phyloP scores from a whole-genome alignment of 305 asterid species.

The Solanum hybrid region DNA sequence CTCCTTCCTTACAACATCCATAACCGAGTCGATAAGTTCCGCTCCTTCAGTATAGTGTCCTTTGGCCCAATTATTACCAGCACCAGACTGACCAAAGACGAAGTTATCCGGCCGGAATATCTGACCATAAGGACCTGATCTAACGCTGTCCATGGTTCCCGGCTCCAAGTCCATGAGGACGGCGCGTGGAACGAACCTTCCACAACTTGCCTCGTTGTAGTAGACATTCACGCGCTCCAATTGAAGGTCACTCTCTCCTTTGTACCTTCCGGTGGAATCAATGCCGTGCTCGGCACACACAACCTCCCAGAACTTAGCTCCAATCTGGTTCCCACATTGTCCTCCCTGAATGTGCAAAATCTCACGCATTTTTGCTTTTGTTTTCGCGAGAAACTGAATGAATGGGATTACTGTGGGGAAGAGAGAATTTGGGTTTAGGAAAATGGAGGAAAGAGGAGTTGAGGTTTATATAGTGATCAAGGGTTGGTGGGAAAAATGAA shows the following conservation, averaged over 20 bases:
- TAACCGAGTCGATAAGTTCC: conserved; percentile 28
- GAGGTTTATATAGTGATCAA: neutral
- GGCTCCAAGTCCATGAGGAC: conserved; percentile 64
- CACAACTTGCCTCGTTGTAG: conserved; percentile 56
- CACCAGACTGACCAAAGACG: conserved; percentile 28
- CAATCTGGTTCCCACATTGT: conserved; percentile 72
- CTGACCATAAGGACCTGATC: conserved; percentile 51
- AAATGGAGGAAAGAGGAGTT: neutral
- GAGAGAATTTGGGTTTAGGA: neutral
- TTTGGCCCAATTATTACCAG: conserved; percentile 28
- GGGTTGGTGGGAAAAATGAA: neutral
- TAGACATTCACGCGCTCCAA: conserved; percentile 47
- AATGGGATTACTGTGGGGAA: neutral
- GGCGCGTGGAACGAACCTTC: conserved; percentile 52
- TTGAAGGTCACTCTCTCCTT: conserved; percentile 38
- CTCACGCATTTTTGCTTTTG: conserved; percentile 41
- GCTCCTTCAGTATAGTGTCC: conserved; percentile 30
- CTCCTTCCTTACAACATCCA: conserved; percentile 43
- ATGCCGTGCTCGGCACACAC: conserved; percentile 69
- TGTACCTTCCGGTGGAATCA: conserved; percentile 57
- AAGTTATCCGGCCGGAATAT: conserved; percentile 27
- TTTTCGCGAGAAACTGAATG: neutral
- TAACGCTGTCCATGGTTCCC: conserved; percentile 50
- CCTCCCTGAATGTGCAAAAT: conserved; percentile 65
- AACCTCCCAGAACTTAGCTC: conserved; percentile 47